Conservation (phyloP, 2,329 filamentous ascomycete genomes). For the Mycosphaerelloides madeirae region DNA sequence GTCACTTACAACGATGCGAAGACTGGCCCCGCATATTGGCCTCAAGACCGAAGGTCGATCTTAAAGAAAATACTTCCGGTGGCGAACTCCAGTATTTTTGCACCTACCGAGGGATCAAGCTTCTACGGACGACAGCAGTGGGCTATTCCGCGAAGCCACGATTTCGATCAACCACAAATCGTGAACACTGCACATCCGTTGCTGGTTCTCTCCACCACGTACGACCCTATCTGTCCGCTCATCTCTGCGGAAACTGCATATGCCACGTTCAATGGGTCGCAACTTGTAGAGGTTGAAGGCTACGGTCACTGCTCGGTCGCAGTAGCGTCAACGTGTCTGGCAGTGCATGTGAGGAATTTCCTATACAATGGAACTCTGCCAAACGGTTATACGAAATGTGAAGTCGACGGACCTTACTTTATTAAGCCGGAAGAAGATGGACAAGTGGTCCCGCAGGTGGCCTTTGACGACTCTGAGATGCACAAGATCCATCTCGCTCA, state of each 20-base stretch:
- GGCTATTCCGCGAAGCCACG: conserved; percentile 15
- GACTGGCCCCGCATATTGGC: conserved; percentile 14
- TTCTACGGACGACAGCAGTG: conserved; percentile 18
- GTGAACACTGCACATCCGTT: conserved; percentile 18
- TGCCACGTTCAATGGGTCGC: conserved; percentile 13
- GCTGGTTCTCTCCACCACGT: conserved; percentile 18
- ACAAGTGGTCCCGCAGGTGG: conserved; percentile 15
- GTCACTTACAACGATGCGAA: conserved; percentile 17
- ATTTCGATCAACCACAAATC: conserved; percentile 13
- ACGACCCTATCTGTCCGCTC: conserved; percentile 21
- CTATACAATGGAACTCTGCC: conserved; percentile 18
- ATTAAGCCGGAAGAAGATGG: conserved; percentile 21
- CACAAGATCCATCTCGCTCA: conserved; percentile 20
- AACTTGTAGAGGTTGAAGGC: conserved; percentile 18
- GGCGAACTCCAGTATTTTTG: conserved; percentile 18
- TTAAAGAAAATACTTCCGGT: conserved; percentile 15
- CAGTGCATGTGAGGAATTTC: conserved; percentile 17
- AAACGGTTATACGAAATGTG: conserved; percentile 16
- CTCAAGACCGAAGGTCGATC: conserved; percentile 15
- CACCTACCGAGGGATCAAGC: conserved; percentile 12
- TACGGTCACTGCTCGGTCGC: conserved; percentile 21
- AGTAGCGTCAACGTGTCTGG: conserved; percentile 19
- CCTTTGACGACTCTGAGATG: conserved; percentile 12
- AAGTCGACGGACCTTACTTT: conserved; percentile 21
- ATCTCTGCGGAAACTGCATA: conserved; percentile 16